Base-by-base conservation (phyloP, 2,329 filamentous ascomycete species). In the Bipolaris oryzae region DNA sequence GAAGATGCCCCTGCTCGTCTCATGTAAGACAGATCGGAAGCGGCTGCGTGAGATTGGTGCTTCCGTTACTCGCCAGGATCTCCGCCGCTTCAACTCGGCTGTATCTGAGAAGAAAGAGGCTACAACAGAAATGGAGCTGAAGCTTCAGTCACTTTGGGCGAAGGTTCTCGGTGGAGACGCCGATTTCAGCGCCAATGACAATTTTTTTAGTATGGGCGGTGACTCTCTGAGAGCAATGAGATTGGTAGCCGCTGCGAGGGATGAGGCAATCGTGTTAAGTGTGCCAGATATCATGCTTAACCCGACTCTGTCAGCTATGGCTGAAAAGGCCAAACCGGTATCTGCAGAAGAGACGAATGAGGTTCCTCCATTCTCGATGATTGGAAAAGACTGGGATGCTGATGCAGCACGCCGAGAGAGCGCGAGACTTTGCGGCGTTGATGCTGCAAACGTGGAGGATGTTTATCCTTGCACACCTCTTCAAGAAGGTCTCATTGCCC, bases 201-300 rank as follows among this genome's bases (percentile, higher is more conserved):
- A 74, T 56, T 83, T 83, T 67, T 70, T 83, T 39, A 78, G 74
- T 25, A 71, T 82, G 42, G 80, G 81, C 25, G 81, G 81, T 33
- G 81, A 83, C 50, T 83, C 81, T 0, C 76, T 83, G 48, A 76
- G 80, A 35, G 81, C 81, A 0, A 82, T 84, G 78, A 85, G 83
- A 67, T 74, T 88, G 0, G 85, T 87, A 0, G 79, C 82, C 10
- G 81, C 82, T 50, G 80, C 83, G 2, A 76, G 84, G 20, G 74
- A 77, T 2, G 78, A 80, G 21, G 80, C 80, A 0, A 68, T 84
- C 47, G 74, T 76, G 7, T 64, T 87, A 21, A 83, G 79, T 1
- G 85, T 87, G 1, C 81, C 82, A 2, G 79, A 84, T 23, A 82
- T 87, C 53, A 87, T 88, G 74, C 74, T 71, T 16, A 71, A 80